Base-by-base conservation (phyloP, 192 early-diverging fungal genomes). In the Pilaira anomala region DNA sequence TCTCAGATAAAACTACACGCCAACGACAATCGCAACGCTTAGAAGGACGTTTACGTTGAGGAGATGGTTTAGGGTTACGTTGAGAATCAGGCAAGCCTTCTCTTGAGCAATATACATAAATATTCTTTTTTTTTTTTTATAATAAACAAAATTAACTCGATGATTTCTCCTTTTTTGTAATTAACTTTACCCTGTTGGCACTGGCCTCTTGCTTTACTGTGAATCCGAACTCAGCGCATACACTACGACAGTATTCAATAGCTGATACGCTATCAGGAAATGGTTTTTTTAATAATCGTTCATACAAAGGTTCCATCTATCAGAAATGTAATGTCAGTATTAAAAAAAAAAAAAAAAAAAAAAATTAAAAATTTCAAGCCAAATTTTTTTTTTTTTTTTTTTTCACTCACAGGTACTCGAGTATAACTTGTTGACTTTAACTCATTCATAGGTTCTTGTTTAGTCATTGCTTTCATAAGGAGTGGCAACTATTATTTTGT, bases 121-220 rank as follows among this genome's bases (percentile, higher is more conserved):
- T 76, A 60, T 84, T 82, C 83, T 84, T n/a, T n/a, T n/a, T n/a
- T n/a, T n/a, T n/a, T n/a, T n/a, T n/a, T n/a, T n/a, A n/a, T n/a
- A n/a, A n/a, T n/a, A n/a, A 26, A 65, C 6, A 58, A 41, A 33
- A 11, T 9, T 21, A 49, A 14, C n/a, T 29, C 13, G 16, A 64
- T 22, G 25, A 51, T 26, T 22, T 25, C 22, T 26, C 19, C 49
- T 18, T 26, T 51, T 26, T 51, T 11, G 9, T 51, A 25, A 1
- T 46, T 19, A 14, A 46, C 44, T 46, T 69, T 78, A 80, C 81
- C 74, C 77, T 83, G 60, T 78, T 84, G 13, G 82, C 79, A 41
- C 80, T 81, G 6, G 82, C 78, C 72, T 84, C 82, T 59, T 84
- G 82, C 68, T 84, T 84, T 26, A 84, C 74, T 19, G 80, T 84